phyloP scores from a whole-genome alignment of 2,329 filamentous ascomycete species.

The Claviceps cyperi region DNA sequence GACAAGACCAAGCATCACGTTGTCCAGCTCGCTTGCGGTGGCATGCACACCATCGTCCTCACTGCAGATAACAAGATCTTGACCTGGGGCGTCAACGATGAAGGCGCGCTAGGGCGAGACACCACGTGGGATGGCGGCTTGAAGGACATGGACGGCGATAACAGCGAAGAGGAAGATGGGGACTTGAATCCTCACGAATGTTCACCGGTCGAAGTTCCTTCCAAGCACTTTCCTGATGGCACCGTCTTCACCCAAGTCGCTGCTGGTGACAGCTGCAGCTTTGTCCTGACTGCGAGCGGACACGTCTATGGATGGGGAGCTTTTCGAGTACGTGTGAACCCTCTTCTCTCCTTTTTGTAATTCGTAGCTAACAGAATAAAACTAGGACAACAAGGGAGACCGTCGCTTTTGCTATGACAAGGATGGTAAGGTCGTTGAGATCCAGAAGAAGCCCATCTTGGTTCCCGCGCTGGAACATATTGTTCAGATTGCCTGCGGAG shows the following conservation, averaged over 20 bases:
- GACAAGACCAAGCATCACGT: constrained; percentile 44
- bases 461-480: constrained; percentile 53
- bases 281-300: constrained; percentile 61
- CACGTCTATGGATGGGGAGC: constrained; percentile 74
- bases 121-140: constrained; percentile 53
- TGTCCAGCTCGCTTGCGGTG: constrained; percentile 63
- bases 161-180: constrained; percentile 45
- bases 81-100: constrained; percentile 81
- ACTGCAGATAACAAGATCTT: constrained; percentile 70
- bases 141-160: constrained; percentile 40
- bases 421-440: constrained; percentile 22
- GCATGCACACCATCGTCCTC: constrained; percentile 67
- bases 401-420: constrained; percentile 40
- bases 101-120: constrained; percentile 64
- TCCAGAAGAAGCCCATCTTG: constrained; percentile 36
- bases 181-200: constrained; percentile 60
- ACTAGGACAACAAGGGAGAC: constrained; percentile 3
- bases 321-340: constrained; percentile 52
- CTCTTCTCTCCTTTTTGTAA: not conserved
- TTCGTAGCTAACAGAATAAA: not conserved
- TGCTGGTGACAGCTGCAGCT: constrained; percentile 61
- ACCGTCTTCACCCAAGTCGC: constrained; percentile 50
- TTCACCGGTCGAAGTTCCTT: constrained; percentile 46
- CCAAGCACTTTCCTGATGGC: constrained; percentile 43
- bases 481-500: constrained; percentile 47